Conservation (phyloP, 2,329 filamentous ascomycete species). For the Phyllosticta citriasiana region DNA sequence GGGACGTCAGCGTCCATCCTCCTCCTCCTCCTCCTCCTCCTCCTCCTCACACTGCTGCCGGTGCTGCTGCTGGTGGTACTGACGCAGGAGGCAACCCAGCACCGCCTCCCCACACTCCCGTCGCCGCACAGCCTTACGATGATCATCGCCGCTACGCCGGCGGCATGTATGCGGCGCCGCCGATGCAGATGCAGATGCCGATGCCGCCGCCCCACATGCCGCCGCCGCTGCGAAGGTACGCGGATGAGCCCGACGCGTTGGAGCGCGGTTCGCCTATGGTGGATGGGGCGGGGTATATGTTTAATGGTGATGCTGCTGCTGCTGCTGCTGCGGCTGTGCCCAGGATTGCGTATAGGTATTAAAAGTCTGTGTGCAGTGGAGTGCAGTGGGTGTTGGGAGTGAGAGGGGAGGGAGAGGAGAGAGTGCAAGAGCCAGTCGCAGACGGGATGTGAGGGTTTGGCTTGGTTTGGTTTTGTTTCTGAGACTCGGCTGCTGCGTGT, state of each 20-base stretch:
- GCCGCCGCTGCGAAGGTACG: slow-evolving; percentile 24
- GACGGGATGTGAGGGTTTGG: no score
- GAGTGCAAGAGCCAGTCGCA: background rate
- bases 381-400: background rate
- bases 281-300: background rate
- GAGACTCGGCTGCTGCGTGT: no score
- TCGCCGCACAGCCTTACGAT: background rate
- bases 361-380: background rate
- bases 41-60: no score
- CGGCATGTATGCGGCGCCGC: slow-evolving; percentile 14
- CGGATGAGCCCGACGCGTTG: slow-evolving; percentile 26
- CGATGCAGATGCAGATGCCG: background rate
- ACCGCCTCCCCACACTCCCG: background rate
- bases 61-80: slow-evolving; percentile 10
- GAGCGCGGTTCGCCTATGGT: slow-evolving; percentile 10
- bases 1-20: slow-evolving; percentile 28
- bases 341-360: slow-evolving; percentile 28
- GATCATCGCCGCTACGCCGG: slow-evolving; percentile 23
- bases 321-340: slow-evolving; percentile 9
- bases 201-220: background rate
- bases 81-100: background rate
- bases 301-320: background rate
- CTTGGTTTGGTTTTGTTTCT: no score
- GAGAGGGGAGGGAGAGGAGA: background rate
- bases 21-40: no score